Evolutionary conservation across 129 eudicot genomes (phyloP), one percentile per base, ranked within the genome.

Genomic region (Arctium lappa): DNA sequence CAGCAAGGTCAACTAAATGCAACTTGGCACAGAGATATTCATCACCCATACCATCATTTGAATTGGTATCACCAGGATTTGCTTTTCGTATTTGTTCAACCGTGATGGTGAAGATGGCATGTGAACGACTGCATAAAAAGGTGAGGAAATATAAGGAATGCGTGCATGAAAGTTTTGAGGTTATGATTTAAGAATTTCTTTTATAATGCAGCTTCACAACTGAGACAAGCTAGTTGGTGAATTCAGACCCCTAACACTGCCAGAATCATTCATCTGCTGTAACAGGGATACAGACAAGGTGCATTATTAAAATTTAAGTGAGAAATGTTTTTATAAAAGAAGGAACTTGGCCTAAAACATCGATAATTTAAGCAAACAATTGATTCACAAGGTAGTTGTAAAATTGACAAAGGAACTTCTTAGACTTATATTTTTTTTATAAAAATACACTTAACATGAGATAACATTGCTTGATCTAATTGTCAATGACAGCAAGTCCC

Each of bases 1-100:
- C 99, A 79, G 99, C 99, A 76, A 96, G 99, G 81, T 96, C 99
- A 83, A 96, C 99, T 86, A 96, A 89, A 86, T 96, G 99, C 90
- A 96, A 83, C 81, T 96, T 96, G 44, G 99, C 98, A 89, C 98
- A 93, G 0, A 96, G 91, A 79, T 96, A 96, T 73, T 96, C 99
- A 79, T 96, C 98, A 69, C 86, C 79, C 86, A 96, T 93, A 34
- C 91, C 79, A 12, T 88, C 98, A 81, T 78, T 93, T 38, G 72
- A 71, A 83, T 85, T 84, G 77, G 76, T 72, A 40, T 91, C 92
- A 39, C 80, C 95, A 56, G 97, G 75, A 88, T 86, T 88, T 31
- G 87, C 50, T 85, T 86, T 91, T 33, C 91, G 98, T 89, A 93
- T 96, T 86, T 96, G 99, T 86, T 96, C 99, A 85, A 96, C 81